Conservation (phyloP, 352 stramenopile species). For the Pythium aristosporum region DNA sequence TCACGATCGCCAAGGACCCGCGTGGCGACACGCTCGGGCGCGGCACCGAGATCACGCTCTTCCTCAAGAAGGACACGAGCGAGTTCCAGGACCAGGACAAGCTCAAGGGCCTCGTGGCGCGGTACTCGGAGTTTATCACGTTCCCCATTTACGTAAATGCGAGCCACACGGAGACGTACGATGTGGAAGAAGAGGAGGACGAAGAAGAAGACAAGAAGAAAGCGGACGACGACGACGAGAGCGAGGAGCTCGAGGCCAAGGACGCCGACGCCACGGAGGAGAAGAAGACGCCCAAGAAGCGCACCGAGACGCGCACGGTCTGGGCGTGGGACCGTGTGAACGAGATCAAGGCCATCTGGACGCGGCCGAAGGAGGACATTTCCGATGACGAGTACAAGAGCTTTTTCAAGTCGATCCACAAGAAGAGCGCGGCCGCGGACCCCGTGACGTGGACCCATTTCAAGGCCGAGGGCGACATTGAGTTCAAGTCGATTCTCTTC, state of each 20-base stretch:
- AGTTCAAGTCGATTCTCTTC: constrained; percentile 99
- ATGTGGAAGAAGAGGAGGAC: constrained; percentile 85
- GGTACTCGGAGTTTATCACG: constrained; percentile 99
- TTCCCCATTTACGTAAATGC: constrained; percentile 99
- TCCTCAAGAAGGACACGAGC: constrained; percentile 97
- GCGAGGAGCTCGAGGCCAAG: constrained; percentile 71
- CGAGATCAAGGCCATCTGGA: constrained; percentile 98
- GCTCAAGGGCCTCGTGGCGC: constrained; percentile 94
- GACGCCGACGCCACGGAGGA: constrained; percentile 73
- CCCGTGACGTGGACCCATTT: constrained; percentile 99
- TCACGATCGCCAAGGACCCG: constrained; percentile 96
- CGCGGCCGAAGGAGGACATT: constrained; percentile 95
- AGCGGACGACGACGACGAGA: constrained; percentile 52
- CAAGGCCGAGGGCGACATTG: constrained; percentile 98
- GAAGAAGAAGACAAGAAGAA: constrained; percentile 71
- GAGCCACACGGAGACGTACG: constrained; percentile 88
- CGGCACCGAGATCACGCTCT: constrained; percentile 99
- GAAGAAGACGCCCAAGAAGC: constrained; percentile 78
- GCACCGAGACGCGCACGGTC: constrained; percentile 92
- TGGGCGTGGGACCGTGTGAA: constrained; percentile 98
- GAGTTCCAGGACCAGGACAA: constrained; percentile 95
- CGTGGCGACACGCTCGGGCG: constrained; percentile 94
- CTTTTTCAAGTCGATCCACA: constrained; percentile 97
- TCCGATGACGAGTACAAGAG: constrained; percentile 98
- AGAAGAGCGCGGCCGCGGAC: constrained; percentile 73